A percentile compares a stretch with the other conserved stretches of the same genome.
Evolutionary conservation across 805 yeast genomes (phyloP).

Genomic region (Komagataella mondaviorum): DNA sequence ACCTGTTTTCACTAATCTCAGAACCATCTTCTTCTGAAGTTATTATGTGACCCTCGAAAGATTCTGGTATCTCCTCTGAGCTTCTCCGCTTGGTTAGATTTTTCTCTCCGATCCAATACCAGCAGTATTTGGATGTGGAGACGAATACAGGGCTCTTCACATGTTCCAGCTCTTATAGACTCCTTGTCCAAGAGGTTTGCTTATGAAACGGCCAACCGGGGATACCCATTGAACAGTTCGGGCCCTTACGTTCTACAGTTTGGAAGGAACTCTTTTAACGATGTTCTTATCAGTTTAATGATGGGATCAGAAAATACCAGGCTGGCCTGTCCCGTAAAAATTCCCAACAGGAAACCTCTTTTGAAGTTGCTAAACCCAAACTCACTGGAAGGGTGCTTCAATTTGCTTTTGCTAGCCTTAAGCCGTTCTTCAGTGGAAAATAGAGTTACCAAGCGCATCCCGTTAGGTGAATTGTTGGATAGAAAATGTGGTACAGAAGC

Average conservation of each 20-base stretch:
- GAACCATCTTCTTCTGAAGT: background rate
- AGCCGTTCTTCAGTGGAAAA: background rate
- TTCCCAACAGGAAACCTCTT: background rate
- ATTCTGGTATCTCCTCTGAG: background rate
- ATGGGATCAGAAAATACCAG: background rate
- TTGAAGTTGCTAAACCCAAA: background rate
- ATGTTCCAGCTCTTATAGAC: background rate
- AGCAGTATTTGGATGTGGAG: background rate
- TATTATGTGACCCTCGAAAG: background rate
- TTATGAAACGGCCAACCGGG: background rate
- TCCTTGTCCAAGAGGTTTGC: background rate
- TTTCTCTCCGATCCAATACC: background rate
- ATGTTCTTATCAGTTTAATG: background rate
- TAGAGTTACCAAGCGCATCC: background rate
- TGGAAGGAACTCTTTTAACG: background rate
- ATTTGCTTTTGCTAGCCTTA: background rate
- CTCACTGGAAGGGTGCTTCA: background rate
- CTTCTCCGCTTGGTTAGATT: background rate
- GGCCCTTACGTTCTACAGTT: background rate
- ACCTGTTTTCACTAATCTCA: background rate
- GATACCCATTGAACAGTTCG: background rate
- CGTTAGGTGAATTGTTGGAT: background rate
- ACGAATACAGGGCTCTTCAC: background rate
- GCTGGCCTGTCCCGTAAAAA: background rate
- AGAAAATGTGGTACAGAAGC: background rate